Evolutionary conservation across 164 flowering plant species (phyloP).

Genomic region (Magnolia officinalis): DNA sequence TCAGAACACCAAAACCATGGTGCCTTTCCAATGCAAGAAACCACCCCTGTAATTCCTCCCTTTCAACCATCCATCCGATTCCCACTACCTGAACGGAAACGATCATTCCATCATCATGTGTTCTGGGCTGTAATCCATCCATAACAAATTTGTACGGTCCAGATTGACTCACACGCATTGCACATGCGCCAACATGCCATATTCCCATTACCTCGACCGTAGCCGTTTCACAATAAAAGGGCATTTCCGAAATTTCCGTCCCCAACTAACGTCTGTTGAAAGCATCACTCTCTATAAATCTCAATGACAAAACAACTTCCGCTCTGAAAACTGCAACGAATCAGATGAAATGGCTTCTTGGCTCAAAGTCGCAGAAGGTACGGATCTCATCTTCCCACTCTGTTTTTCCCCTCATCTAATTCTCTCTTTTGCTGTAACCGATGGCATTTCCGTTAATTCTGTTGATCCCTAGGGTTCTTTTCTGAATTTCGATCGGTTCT

Average conservation of each 20-base stretch:
- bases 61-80: no score
- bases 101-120: no score
- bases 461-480: background rate
- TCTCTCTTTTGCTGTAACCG: background rate
- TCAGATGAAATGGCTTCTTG: conserved; percentile 56
- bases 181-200: background rate
- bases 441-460: background rate
- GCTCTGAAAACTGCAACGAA: conserved; percentile 4
- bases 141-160: background rate
- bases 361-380: conserved; percentile 94
- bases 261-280: background rate
- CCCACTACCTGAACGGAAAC: no score
- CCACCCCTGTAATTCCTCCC: no score
- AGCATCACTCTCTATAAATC: background rate
- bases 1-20: no score
- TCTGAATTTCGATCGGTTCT: background rate
- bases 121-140: no score
- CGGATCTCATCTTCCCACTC: conserved; percentile 10
- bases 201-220: background rate
- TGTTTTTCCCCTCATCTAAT: background rate
- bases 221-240: background rate
- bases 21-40: no score
- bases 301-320: background rate
- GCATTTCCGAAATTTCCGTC: background rate
- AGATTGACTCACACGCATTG: background rate